Base-by-base conservation (phyloP, 805 yeast genomes). In the Schizosaccharomyces octosporus region DNA sequence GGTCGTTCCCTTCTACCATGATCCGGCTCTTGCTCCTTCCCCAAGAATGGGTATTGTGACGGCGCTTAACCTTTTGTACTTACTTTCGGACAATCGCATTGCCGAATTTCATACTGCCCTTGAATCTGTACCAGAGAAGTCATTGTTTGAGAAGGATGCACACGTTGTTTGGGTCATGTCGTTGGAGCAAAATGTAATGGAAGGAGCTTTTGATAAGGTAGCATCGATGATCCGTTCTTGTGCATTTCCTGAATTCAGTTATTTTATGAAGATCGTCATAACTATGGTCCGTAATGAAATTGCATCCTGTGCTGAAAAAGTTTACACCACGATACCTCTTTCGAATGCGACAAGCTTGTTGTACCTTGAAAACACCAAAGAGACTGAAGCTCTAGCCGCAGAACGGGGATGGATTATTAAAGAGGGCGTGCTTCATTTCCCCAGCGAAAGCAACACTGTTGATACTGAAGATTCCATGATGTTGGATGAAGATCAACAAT, bases 161-260 rank as follows among this genome's bases (percentile, higher is more conserved):
- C 86, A 78, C 70, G 75, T 90, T 66, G 79, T 81, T 59, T 88
- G 88, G 70, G 97, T 97, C 29, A 82, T 90, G 61, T 82, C 82
- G 66, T 81, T 93, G 67, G 97, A 93, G 71, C 82, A 86, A 65
- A 87, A 94, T 84, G 79, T 93, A 65, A 87, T 90, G 84, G 97
- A 93, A 73, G 98, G 98, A 55, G 85, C 90, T 65, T 93, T 89
- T 72, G 93, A 87, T 71, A 86, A 86, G 72, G 90, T 89, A 11
- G 41, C 27, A 19, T 21, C n/a, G 19, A 31, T 5, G 29, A 21
- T 27, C 48, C 54, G 15, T 17, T 9, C 48, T 5, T 31, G 45
- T 17, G 29, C 29, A 11, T 51, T 45, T 15, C 32, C 31, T 36
- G 55, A 39, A 24, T 61, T 31, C 27, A 51, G 39, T 19, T 27